Conservation (phyloP, 2,329 filamentous ascomycete species). For the Beauveria bassiana region DNA sequence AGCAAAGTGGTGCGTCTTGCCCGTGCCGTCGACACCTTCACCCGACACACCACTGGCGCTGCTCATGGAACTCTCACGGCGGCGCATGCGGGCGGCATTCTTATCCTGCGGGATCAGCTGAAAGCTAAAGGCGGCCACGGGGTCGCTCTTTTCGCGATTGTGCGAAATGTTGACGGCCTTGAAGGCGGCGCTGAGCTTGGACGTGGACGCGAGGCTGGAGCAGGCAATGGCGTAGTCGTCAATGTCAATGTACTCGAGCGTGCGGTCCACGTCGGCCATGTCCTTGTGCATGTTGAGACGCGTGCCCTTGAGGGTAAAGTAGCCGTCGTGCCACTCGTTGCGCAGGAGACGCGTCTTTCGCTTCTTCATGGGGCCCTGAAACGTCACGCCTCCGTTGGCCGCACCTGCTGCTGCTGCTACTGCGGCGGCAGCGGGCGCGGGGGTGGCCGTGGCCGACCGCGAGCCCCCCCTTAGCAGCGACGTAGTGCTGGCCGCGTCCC, state of each 20-base stretch:
- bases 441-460: conserved; percentile 13
- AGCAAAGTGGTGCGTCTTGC: conserved; percentile 90
- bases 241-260: conserved; percentile 75
- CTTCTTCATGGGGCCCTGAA: conserved; percentile 90
- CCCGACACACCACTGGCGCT: conserved; percentile 20
- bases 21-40: conserved; percentile 51
- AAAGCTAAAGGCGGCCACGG: conserved; percentile 68
- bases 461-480: conserved; percentile 19
- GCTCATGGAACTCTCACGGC: conserved; percentile 42
- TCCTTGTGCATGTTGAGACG: conserved; percentile 70
- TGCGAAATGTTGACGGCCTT: conserved; percentile 65
- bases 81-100: conserved; percentile 45
- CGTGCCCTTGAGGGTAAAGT: conserved; percentile 76
- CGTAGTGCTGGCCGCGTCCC: conserved; percentile 18
- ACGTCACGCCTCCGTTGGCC: conserved; percentile 22
- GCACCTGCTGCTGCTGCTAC: conserved; percentile 22
- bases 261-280: conserved; percentile 39
- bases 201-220: conserved; percentile 64
- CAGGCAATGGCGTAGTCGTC: conserved; percentile 86
- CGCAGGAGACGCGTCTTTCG: conserved; percentile 82
- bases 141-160: conserved; percentile 43
- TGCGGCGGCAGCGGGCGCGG: conserved; percentile 20
- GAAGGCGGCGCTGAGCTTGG: conserved; percentile 81
- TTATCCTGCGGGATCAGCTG: conserved; percentile 69
- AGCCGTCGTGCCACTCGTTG: conserved; percentile 89